These are phyloP conservation scores for Glarea lozoyensis DNA, from an alignment of 495 filamentous ascomycete species.

Conservation along the genomic window DNA sequence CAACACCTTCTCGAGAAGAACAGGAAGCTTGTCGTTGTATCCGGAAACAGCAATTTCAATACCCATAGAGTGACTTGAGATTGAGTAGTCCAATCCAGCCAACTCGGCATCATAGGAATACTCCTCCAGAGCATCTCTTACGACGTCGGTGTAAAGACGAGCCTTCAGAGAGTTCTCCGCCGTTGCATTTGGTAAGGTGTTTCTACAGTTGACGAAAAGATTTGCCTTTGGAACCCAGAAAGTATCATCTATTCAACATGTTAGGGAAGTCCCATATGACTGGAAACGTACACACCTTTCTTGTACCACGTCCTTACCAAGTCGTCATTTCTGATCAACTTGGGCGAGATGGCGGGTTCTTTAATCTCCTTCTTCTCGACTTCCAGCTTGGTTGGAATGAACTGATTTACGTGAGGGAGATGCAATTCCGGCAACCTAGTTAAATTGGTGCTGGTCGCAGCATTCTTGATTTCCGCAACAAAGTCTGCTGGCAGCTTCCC, in stretches of 20 bases:
- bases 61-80: slow-evolving; percentile 60
- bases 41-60: slow-evolving; percentile 74
- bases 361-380: slow-evolving; percentile 88
- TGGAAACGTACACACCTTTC: slow-evolving; percentile 37
- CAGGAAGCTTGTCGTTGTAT: slow-evolving; percentile 93
- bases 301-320: slow-evolving; percentile 90
- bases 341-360: slow-evolving; percentile 64
- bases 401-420: slow-evolving; percentile 89
- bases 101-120: slow-evolving; percentile 97
- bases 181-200: slow-evolving; percentile 65
- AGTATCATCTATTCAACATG: slow-evolving; percentile 54
- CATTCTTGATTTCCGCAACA: slow-evolving; percentile 55
- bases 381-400: slow-evolving; percentile 87
- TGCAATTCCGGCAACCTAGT: slow-evolving; percentile 64
- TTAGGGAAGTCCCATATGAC: background rate
- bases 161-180: slow-evolving; percentile 70
- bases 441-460: slow-evolving; percentile 44
- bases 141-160: slow-evolving; percentile 76
- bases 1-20: slow-evolving; percentile 85
- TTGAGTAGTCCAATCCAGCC: slow-evolving; percentile 77
- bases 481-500: slow-evolving; percentile 77
- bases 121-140: slow-evolving; percentile 82
- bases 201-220: slow-evolving; percentile 69
- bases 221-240: slow-evolving; percentile 98
- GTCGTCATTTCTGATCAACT: slow-evolving; percentile 81